Percentiles rank a stretch among this genome's conserved stretches.
These are phyloP conservation scores for Phtheirospermum japonicum DNA, from an alignment of 257 asterid species.

Conservation along the genomic window DNA sequence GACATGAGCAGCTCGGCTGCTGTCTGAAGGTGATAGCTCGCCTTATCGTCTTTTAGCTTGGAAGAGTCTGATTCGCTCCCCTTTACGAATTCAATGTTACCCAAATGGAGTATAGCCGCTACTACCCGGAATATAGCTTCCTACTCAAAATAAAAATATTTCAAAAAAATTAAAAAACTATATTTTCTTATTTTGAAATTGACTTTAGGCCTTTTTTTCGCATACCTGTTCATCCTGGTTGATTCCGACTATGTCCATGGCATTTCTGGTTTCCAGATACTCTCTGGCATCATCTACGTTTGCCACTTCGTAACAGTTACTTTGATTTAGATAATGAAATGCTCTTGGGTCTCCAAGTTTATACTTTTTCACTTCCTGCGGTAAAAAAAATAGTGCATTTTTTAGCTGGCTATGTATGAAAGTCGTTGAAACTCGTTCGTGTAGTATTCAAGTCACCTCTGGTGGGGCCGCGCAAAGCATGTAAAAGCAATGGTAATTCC, in stretches of 20 bases:
- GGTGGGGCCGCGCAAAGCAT: slow-evolving; percentile 97
- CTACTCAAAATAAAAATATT: slow-evolving; percentile 31
- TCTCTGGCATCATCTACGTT: slow-evolving; percentile 89
- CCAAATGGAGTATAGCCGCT: slow-evolving; percentile 94
- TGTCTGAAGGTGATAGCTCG: slow-evolving; percentile 70
- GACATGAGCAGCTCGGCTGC: slow-evolving; percentile 87
- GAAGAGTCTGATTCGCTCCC: slow-evolving; percentile 87
- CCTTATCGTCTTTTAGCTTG: slow-evolving; percentile 65
- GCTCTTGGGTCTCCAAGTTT: slow-evolving; percentile 80
- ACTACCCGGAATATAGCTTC: slow-evolving; percentile 94
- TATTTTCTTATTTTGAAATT: not conserved
- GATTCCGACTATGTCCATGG: slow-evolving; percentile 97
- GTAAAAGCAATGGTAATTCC: slow-evolving; percentile 95
- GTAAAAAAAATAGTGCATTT: not conserved
- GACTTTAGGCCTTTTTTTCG: slow-evolving; percentile 6
- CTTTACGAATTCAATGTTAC: slow-evolving; percentile 72
- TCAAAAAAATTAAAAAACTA: not conserved
- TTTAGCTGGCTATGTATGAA: not conserved
- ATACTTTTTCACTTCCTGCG: slow-evolving; percentile 68
- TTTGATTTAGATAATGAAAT: slow-evolving; percentile 87
- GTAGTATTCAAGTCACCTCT: slow-evolving; percentile 53
- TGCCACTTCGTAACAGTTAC: slow-evolving; percentile 78
- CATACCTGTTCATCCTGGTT: slow-evolving; percentile 91
- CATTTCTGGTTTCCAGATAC: slow-evolving; percentile 84
- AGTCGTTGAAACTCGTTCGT: slow-evolving; percentile 7